Conservation (phyloP, 2,329 filamentous ascomycete species). For the Ophiostoma tasmaniense region DNA sequence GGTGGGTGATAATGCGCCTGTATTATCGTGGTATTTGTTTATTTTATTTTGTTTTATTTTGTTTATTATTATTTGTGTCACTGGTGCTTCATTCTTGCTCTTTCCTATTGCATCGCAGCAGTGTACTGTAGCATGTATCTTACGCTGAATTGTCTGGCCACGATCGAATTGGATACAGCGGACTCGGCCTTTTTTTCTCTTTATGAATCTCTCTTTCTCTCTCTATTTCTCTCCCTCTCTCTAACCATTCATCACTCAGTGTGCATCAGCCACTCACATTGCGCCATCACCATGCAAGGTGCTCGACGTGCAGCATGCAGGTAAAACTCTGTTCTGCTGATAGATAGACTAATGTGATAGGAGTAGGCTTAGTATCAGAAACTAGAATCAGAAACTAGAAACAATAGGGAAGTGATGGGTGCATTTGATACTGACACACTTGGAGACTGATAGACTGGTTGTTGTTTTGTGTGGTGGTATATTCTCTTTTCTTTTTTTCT, state of each 20-base stretch:
- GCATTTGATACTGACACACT: not conserved
- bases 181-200: not conserved
- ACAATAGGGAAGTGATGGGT: not conserved
- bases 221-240: too few relatives aligned
- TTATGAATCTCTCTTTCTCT: not conserved
- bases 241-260: not conserved
- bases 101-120: not conserved
- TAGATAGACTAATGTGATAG: not conserved
- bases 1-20: not conserved
- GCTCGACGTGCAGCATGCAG: slow-evolving; percentile 6
- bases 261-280: not conserved
- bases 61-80: not conserved
- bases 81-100: not conserved
- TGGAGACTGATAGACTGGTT: too few relatives aligned
- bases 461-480: slow-evolving; percentile 1
- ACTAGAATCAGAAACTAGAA: too few relatives aligned
- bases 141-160: too few relatives aligned
- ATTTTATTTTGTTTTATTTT: too few relatives aligned
- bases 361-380: not conserved
- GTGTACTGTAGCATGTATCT: too few relatives aligned
- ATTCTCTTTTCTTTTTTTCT: not conserved
- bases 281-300: not conserved
- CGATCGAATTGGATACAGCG: too few relatives aligned
- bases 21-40: not conserved
- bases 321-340: slow-evolving; percentile 1